Evolutionary conservation across 257 asterid species (phyloP).

Genomic region (Lavandula angustifolia): DNA sequence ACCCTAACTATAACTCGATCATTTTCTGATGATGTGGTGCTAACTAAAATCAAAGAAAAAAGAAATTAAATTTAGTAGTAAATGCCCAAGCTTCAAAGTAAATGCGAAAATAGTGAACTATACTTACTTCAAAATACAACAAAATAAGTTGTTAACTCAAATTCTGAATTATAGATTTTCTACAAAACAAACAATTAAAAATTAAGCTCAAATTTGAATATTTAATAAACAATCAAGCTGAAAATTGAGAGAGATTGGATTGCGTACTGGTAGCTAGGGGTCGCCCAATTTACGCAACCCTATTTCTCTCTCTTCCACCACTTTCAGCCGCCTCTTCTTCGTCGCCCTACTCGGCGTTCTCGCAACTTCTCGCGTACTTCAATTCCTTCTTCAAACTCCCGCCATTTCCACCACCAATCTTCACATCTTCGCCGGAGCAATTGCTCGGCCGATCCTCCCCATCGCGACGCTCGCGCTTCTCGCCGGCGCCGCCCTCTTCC

Average conservation of each 20-base stretch:
- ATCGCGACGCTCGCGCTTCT: slow-evolving; percentile 74
- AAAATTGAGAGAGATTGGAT: background rate
- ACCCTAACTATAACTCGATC: too few relatives aligned
- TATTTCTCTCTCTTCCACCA: slow-evolving; percentile 68
- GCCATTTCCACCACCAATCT: background rate
- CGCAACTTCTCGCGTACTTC: slow-evolving; percentile 55
- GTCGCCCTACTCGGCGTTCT: slow-evolving; percentile 41
- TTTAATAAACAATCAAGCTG: background rate
- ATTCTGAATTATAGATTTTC: background rate
- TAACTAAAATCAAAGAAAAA: too few relatives aligned
- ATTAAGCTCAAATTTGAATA: too few relatives aligned
- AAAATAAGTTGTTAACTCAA: slow-evolving; percentile 20
- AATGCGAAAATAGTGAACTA: slow-evolving; percentile 68
- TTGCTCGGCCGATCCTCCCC: slow-evolving; percentile 65
- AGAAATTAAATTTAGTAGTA: too few relatives aligned
- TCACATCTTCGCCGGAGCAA: slow-evolving; percentile 43
- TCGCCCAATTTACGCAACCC: slow-evolving; percentile 55
- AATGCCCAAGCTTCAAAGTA: too few relatives aligned
- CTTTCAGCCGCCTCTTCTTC: slow-evolving; percentile 60
- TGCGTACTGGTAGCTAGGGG: slow-evolving; percentile 51
- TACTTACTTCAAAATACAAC: slow-evolving; percentile 37
- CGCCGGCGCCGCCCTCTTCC: slow-evolving; percentile 42
- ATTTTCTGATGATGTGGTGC: too few relatives aligned
- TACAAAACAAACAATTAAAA: too few relatives aligned
- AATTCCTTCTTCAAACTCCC: slow-evolving; percentile 27